Evolutionary conservation across 257 asterid genomes (phyloP).

Genomic region (Osmanthus fragrans): DNA sequence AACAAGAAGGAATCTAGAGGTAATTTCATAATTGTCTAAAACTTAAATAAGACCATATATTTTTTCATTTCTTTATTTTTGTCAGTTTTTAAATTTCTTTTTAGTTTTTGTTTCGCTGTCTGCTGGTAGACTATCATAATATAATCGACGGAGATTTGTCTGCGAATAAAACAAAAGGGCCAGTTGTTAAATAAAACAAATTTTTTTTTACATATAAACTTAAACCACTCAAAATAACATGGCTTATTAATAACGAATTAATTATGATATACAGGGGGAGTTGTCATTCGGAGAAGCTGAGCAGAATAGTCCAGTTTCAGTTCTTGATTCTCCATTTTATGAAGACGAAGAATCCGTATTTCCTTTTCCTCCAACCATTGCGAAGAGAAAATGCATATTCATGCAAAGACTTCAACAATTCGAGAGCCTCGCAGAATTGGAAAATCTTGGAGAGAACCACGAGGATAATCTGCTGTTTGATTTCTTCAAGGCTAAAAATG

Average conservation of each 20-base stretch:
- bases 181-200: not conserved
- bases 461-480: slow-evolving; percentile 40
- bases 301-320: slow-evolving; percentile 78
- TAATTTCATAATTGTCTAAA: not conserved
- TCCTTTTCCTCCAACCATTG: slow-evolving; percentile 31
- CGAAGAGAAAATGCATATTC: slow-evolving; percentile 34
- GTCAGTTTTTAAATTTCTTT: too few species aligned
- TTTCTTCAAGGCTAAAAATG: slow-evolving; percentile 33
- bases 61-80: too few species aligned
- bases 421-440: slow-evolving; percentile 15
- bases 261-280: slow-evolving; percentile 31
- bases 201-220: not conserved
- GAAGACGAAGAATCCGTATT: slow-evolving; percentile 36
- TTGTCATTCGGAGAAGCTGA: slow-evolving; percentile 53
- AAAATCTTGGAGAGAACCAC: not conserved
- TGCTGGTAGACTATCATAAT: slow-evolving; percentile 17
- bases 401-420: slow-evolving; percentile 32
- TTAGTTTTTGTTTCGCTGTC: slow-evolving; percentile 4
- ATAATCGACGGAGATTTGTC: not conserved
- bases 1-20: slow-evolving; percentile 34
- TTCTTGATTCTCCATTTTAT: slow-evolving; percentile 69
- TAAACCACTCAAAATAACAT: too few species aligned
- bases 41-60: too few species aligned
- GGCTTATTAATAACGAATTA: not conserved
- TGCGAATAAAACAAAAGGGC: not conserved